A percentile compares a stretch with the other conserved stretches of the same genome.
phyloP scores from a whole-genome alignment of 2,329 filamentous ascomycete genomes.

The Alternaria dauci region DNA sequence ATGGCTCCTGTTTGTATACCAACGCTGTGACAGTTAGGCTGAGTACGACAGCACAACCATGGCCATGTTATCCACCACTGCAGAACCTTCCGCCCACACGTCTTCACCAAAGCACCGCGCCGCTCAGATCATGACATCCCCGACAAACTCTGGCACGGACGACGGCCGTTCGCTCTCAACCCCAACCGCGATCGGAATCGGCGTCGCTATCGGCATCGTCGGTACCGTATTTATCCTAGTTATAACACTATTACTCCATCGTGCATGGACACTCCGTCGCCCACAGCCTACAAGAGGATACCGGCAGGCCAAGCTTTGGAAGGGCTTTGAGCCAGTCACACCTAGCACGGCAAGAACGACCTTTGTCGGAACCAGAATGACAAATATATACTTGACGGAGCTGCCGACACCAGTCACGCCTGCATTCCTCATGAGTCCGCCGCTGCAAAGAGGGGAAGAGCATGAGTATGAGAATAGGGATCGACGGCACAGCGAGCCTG shows the following conservation, averaged over 20 bases:
- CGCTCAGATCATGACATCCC: not conserved
- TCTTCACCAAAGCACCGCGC: not conserved
- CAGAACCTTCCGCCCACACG: not conserved
- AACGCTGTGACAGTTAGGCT: not conserved
- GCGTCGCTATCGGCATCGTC: conserved; percentile 23
- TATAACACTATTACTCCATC: conserved; percentile 21
- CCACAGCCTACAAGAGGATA: conserved; percentile 16
- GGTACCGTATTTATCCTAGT: conserved; percentile 12
- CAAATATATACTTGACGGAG: conserved; percentile 19
- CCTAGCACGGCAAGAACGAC: conserved; percentile 17
- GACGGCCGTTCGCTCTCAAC: conserved; percentile 8
- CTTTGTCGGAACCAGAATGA: conserved; percentile 13
- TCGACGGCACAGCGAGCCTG: not conserved
- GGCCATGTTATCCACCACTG: not conserved
- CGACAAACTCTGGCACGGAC: not conserved
- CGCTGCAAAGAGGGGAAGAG: not conserved
- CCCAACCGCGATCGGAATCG: conserved; percentile 27
- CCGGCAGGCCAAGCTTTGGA: conserved; percentile 25
- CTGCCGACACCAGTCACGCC: conserved; percentile 23
- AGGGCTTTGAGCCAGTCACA: conserved; percentile 27
- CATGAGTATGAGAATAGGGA: not conserved
- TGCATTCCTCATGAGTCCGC: conserved; percentile 14
- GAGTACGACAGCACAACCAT: not conserved
- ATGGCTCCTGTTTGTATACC: not conserved
- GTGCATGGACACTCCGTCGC: conserved; percentile 8